Evolutionary conservation across 768 basidiomycete genomes (phyloP), one percentile per base, ranked within the genome.

Genomic region (Auriscalpium microsporum): DNA sequence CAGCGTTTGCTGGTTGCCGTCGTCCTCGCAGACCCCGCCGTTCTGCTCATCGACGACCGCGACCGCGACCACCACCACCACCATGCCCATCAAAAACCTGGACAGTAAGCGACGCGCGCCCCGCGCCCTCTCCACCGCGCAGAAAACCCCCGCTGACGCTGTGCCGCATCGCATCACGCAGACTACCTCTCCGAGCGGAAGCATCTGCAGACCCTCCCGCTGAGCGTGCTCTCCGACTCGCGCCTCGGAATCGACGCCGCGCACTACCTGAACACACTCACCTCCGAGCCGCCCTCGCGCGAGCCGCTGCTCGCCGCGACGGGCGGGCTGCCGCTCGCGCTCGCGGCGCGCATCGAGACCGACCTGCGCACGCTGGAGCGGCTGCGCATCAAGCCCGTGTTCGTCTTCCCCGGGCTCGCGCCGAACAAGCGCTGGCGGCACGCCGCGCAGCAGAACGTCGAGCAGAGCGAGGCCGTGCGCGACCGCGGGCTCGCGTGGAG

Each of bases 201-300:
- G 72, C 89, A 94, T 68, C 71, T 90, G 60, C 86, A 90, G 70
- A 86, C 84, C 42, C 82, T 87, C 54, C 82, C 90, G 19, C 80
- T 98, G 53, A 82, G 80, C 55, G 83, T 85, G 0, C 78, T 99
- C 48, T 80, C 89, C 44, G 91, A 96, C 66, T 90, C 94, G 52
- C 87, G 96, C 46, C 86, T 99, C 28, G 96, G 96, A 35, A 96
- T 99, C 67, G 95, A 99, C 78, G 94, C 93, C 3, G 85, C 87
- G 3, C 85, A 87, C 70, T 99, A 98, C 72, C 77, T 99, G 42
- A 78, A 85, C 52, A 76, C 79, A 46, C 77, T 98, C 60, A 84
- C 85, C 14, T 87, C 91, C 21, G 82, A 75, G 57, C 81, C 88
- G 1, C 75, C 82, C 1, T 83, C 91, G 16, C 81, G 89, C 36